Evolutionary conservation across 352 stramenopile genomes (phyloP), one percentile per base, ranked within the genome.

Genomic region (Phytophthora litchii): DNA sequence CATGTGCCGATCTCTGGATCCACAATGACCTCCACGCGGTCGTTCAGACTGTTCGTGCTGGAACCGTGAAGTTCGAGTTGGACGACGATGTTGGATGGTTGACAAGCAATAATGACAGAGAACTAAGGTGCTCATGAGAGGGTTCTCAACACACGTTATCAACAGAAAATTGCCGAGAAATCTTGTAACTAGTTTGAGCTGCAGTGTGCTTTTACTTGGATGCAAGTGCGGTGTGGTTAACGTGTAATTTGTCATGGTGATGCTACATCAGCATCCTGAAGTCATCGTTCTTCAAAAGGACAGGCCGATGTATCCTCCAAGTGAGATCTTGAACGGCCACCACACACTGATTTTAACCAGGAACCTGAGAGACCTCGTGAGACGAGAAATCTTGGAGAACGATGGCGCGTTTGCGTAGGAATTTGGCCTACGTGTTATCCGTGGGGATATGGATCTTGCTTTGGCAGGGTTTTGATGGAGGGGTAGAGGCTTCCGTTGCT

Each of bases 1-100:
- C 74, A 89, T 63, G 54, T 80, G 7, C 51, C 77, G 9, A 88
- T 91, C 63, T 89, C 79, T 0, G 78, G 78, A 1, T 84, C 79
- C 0, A 78, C 67, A 1, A 74, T 72, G 67, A 67, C 61, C 10
- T 89, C 79, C 23, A 85, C 76, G 43, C 78, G 82, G 35, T 91
- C 79, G 29, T 91, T 79, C 69, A 72, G 82, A 49, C 59, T 89
- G 36, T 87, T 88, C 27, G 74, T 88, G 43, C 55, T 91, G 31
- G 60, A 86, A 32, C 57, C 72, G 29, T 82, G 63, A 72, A 23
- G 17, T 35, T 16, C 23, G 3, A 10, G 13, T 13, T 3, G 12
- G 5, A 23, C 25, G 6, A n/a, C 14, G 8, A 54, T 17, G 19
- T n/a, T n/a, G n/a, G n/a, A n/a, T n/a, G n/a, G n/a, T n/a, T n/a